Evolutionary conservation across 2,329 filamentous ascomycete species (phyloP), one percentile per base, ranked within the genome.

Genomic region (Spiromastix sp.): DNA sequence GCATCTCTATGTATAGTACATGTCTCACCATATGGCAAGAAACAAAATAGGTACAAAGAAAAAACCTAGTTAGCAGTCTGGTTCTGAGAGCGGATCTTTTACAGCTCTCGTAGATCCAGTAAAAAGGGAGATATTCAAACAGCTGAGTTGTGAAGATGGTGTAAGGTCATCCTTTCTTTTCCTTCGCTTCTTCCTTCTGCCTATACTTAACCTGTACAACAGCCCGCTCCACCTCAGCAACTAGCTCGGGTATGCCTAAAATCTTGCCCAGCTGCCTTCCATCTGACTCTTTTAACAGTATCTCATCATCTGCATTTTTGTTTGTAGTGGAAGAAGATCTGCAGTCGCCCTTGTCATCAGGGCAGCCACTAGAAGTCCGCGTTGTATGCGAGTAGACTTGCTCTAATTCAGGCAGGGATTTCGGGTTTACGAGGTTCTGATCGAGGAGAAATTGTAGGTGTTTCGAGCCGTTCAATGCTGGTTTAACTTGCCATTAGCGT

Each of bases 381-480:
- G 59, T 51, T 22, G 61, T 59, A 36, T 53, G 51, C 1, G 71
- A 62, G 55, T 96, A 98, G 33, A 93, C 67, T 33, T 76, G 64
- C 54, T 94, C 82, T 30, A 98, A 70, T 5, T 73, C 65, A 10
- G 71, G 62, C 1, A 81, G 85, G 1, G 85, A 78, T 10, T 69
- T 67, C 1, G 76, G 66, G 2, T 67, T 69, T 25, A 93, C 66
- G 18, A 91, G 71, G 31, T 80, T 75, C 45, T 87, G 79, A 38
- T 81, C 64, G 26, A 89, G 60, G 9, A 98, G 72, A 57, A 85
- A 91, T 46, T 89, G 75, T 21, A 96, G 65, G 55, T 96, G 84
- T 50, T 77, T 82, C 13, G 85, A 87, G 36, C 91, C 91, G 24
- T 77, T 74, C 36, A 93, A 66, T 35, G 91, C 91, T 64, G 42